Evolutionary conservation across 2,329 filamentous ascomycete species (phyloP).

Genomic region (Sphaerostilbella broomeana): DNA sequence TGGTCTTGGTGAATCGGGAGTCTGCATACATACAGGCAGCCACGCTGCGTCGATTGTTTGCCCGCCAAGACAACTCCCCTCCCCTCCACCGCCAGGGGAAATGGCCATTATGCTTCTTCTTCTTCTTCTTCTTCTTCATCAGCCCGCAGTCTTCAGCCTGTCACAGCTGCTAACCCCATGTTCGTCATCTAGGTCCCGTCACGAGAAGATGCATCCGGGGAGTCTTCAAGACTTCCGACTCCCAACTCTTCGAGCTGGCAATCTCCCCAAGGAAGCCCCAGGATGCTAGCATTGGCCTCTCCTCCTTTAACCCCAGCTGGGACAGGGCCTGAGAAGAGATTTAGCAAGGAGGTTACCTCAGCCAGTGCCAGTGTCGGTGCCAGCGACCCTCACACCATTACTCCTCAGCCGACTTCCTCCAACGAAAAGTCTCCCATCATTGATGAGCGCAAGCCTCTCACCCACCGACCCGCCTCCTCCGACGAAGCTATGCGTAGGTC

Average conservation of each 20-base stretch:
- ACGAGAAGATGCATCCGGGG: conserved; percentile 52
- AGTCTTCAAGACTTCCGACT: conserved; percentile 57
- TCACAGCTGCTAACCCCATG: conserved; percentile 23
- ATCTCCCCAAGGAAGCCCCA: conserved; percentile 62
- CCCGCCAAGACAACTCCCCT: too few relatives aligned
- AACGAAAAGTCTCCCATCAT: conserved; percentile 43
- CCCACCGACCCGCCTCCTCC: conserved; percentile 38
- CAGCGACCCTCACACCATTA: conserved; percentile 46
- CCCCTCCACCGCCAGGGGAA: neutral
- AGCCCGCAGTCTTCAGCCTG: neutral
- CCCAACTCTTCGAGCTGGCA: conserved; percentile 57
- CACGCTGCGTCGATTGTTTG: conserved; percentile 5
- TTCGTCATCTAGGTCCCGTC: conserved; percentile 45
- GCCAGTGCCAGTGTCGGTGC: conserved; percentile 31
- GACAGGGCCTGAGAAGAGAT: conserved; percentile 42
- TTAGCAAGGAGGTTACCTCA: conserved; percentile 28
- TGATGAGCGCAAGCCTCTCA: conserved; percentile 33
- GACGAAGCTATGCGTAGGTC: conserved; percentile 37
- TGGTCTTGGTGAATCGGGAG: neutral
- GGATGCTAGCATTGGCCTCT: conserved; percentile 68
- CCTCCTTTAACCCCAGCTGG: conserved; percentile 84
- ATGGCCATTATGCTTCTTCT: conserved; percentile 5
- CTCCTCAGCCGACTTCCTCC: conserved; percentile 58
- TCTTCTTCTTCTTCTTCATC: conserved; percentile 1
- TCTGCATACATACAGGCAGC: neutral